Base-by-base conservation (phyloP, 2,329 filamentous ascomycete species). In the Botryotinia narcissicola region DNA sequence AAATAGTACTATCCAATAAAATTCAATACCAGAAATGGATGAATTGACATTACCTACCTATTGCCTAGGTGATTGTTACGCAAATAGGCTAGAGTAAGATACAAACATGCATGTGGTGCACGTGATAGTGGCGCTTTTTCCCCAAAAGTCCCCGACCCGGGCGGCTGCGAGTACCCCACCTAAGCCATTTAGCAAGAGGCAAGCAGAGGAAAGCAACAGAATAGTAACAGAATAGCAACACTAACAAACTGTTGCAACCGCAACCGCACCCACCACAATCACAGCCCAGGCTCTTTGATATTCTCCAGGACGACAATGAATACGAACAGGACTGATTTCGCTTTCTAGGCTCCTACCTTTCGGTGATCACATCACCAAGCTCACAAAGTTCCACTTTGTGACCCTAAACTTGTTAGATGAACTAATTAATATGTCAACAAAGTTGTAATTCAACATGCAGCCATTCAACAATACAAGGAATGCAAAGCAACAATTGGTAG, bases 51-150 rank as follows among this genome's bases (percentile, higher is more conserved):
- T 57, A 25, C 48, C 48, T 57, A 25, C 48, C 48, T 54, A n/a
- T 54, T 29, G n/a, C n/a, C n/a, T 44, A 6, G 12, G 6, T 40
- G 37, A 14, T 40, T 54, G 7, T 10, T 67, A 22, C 46, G 37
- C 14, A 22, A 67, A 29, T 7, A 54, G 46, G 64, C n/a, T 54
- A 67, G 32, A 40, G 25, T 54, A 32, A 9, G 7, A 37, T 63
- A 42, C 37, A 20, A 29, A 42, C 16, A 42, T 29, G 18, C 25
- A 42, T 68, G 16, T 8, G 54, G 22, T 25, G 46, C 64, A 68
- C 64, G 64, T 68, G 64, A 68, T 42, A 68, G 64, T 54, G 64
- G 46, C 46, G 46, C 40, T 51, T 20, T 42, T 44, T 44, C 37
- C 42, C 61, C 63, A 20, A 37, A 40, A 40, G 32, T 54, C 48